Evolutionary conservation across 139 green algal species (phyloP).

Genomic region (Coelastrella sp.): DNA sequence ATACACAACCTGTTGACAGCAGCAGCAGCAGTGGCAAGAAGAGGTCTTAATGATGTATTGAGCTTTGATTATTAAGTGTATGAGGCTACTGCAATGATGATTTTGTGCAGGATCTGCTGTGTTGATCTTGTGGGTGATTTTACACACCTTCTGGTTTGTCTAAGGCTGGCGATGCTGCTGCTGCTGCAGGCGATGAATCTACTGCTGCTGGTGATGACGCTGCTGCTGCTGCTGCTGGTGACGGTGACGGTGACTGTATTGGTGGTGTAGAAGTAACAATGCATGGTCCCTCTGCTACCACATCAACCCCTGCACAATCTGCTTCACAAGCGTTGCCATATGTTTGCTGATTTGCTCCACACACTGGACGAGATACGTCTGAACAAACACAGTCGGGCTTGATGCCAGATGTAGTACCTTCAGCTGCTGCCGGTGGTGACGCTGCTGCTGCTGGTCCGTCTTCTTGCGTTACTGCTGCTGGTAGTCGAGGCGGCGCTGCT

Average conservation of each 20-base stretch:
- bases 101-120: no score
- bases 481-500: neutral
- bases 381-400: conserved; percentile 49
- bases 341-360: conserved; percentile 40
- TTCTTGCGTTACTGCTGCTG: conserved; percentile 6
- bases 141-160: neutral
- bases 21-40: neutral
- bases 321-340: conserved; percentile 51
- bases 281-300: conserved; percentile 9
- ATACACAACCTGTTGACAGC: conserved; percentile 42
- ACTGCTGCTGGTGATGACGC: conserved; percentile 27
- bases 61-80: neutral
- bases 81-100: neutral
- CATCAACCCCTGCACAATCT: conserved; percentile 14
- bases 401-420: neutral
- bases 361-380: conserved; percentile 46
- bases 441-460: conserved; percentile 14
- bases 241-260: neutral
- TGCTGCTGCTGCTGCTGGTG: conserved; percentile 33
- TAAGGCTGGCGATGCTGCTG: neutral
- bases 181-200: neutral
- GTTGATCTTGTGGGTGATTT: no score
- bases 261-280: no score
- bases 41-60: neutral
- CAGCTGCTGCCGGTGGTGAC: neutral